Evolutionary conservation across 306 rosid genomes (phyloP), one percentile per base, ranked within the genome.

Genomic region (Acacia crassicarpa): DNA sequence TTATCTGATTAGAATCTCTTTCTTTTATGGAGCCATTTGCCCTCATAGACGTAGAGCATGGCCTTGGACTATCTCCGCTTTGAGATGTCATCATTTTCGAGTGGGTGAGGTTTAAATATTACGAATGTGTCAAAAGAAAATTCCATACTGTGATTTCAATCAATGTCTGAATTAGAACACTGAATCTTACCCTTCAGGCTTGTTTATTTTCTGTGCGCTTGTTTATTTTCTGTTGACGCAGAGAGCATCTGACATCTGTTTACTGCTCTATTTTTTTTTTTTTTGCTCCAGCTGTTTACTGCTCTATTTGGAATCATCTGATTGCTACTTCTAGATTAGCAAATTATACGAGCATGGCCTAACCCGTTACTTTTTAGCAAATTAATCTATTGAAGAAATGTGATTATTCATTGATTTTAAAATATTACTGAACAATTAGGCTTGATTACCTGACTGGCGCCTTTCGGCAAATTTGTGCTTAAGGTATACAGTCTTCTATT

Each of bases 381-480:
- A 74, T n/a, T 40, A 56, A 22, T 74, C 13, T 35, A 14, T 43
- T 22, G 8, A 12, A 22, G 68, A 16, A 11, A 35, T 38, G 20
- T 4, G 41, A 22, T 74, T 56, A 76, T 69, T 9, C 20, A 43
- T 71, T 41, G 16, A 20, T 40, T 49, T 51, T 17, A 51, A 59
- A 48, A 75, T 75, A 27, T 67, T 58, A 48, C 66, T 9, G 22
- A 59, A 23, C 61, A 62, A 72, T 54, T 77, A 17, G 61, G 65
- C 46, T 77, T 77, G 68, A 30, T 65, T 75, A 71, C n/a, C 46
- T 84, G 51, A 80, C 25, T 76, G 13, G 33, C 67, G 41, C 45
- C 30, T 44, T 30, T 67, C 56, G 32, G 22, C 32, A 9, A 44
- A 71, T 23, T 56, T 74, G 17, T 41, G 22, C 65, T 53, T 6